Conservation (phyloP, 345 rosid species). For the Acer negundo region DNA sequence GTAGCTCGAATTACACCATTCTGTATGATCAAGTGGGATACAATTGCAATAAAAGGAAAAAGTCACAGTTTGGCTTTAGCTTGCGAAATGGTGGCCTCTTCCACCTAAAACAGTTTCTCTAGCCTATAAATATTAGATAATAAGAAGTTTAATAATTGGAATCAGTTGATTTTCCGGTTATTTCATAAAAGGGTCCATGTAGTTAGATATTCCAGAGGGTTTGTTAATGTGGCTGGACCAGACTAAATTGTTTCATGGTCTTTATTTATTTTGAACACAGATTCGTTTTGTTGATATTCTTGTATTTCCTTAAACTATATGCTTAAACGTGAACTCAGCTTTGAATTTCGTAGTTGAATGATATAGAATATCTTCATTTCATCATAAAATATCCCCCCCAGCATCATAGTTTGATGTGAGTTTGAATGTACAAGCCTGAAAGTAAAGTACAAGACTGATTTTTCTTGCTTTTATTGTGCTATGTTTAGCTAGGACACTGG, state of each 20-base stretch:
- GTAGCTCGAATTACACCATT: conserved; percentile 69
- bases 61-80: conserved; percentile 13
- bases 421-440: background rate
- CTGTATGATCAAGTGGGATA: conserved; percentile 42
- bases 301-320: background rate
- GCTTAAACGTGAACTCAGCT: background rate
- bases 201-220: conserved; percentile 9
- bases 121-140: conserved; percentile 15
- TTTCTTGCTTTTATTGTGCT: no score
- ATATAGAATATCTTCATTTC: no score
- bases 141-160: background rate
- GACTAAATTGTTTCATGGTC: conserved; percentile 11
- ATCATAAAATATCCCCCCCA: background rate
- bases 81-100: conserved; percentile 19
- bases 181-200: background rate
- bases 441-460: no score
- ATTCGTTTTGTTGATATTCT: background rate
- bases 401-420: background rate
- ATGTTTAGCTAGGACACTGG: background rate
- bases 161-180: background rate
- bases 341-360: background rate
- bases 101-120: conserved; percentile 20
- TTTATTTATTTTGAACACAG: background rate
- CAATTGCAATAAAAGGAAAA: conserved; percentile 28
- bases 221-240: background rate